Conservation (phyloP, 2,329 filamentous ascomycete species). For the Diaporthe ampelina region DNA sequence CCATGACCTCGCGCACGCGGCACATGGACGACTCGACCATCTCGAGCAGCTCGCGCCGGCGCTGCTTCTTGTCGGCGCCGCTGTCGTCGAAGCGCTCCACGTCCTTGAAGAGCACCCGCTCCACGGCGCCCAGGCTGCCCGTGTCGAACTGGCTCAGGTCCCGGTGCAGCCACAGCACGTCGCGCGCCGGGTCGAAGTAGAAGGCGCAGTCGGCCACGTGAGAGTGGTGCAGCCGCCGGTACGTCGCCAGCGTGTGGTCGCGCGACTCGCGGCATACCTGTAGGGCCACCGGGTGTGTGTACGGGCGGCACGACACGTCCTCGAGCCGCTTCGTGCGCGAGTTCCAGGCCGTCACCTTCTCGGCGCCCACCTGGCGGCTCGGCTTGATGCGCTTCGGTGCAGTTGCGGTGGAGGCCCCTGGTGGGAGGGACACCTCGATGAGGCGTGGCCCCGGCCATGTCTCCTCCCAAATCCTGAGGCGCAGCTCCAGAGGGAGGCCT, state of each 20-base stretch:
- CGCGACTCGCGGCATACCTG: conserved; percentile 41
- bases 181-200: conserved; percentile 39
- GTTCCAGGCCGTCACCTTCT: conserved; percentile 39
- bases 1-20: conserved; percentile 41
- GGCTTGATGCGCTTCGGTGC: conserved; percentile 37
- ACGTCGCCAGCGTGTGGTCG: conserved; percentile 37
- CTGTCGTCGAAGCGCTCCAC: conserved; percentile 41
- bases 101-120: conserved; percentile 41
- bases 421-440: conserved; percentile 38
- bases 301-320: conserved; percentile 33
- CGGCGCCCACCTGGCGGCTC: conserved; percentile 40
- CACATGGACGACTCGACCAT: conserved; percentile 41
- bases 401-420: neutral
- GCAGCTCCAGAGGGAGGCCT: conserved; percentile 41
- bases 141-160: conserved; percentile 41
- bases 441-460: conserved; percentile 40
- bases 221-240: conserved; percentile 40
- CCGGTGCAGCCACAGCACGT: conserved; percentile 42
- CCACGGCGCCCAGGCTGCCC: conserved; percentile 25
- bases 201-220: conserved; percentile 35
- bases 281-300: conserved; percentile 37
- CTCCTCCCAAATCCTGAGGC: conserved; percentile 40
- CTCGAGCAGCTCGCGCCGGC: conserved; percentile 41
- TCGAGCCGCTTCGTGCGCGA: conserved; percentile 29
- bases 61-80: conserved; percentile 42